phyloP scores from a whole-genome alignment of 768 basidiomycete genomes.

The Naganishia onofrii region DNA sequence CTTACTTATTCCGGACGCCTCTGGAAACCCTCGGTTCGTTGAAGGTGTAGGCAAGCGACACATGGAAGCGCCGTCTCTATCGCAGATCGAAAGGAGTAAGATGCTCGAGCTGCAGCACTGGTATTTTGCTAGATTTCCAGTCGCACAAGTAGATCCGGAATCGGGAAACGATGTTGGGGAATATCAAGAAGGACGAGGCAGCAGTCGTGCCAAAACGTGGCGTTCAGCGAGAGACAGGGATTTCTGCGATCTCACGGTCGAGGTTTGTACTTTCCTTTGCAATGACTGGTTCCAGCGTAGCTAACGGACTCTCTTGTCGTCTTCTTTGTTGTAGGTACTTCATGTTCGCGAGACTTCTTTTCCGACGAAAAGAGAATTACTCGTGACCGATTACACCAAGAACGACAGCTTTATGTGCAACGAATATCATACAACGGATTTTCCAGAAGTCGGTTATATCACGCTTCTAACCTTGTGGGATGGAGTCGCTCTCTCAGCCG shows the following conservation, averaged over 20 bases:
- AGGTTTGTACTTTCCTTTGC: conserved; percentile 1
- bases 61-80: not conserved
- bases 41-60: conserved; percentile 9
- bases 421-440: not conserved
- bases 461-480: conserved; percentile 20
- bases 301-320: not conserved
- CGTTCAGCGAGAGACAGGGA: not conserved
- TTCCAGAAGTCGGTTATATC: conserved; percentile 15
- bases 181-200: too few species aligned
- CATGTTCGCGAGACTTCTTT: not conserved
- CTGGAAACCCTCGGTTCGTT: not conserved
- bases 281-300: not conserved
- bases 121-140: conserved; percentile 2
- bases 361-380: conserved; percentile 14
- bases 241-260: conserved; percentile 10
- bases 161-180: not conserved
- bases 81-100: not conserved
- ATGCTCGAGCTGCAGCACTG: conserved; percentile 8
- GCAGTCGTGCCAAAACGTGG: not conserved
- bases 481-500: conserved; percentile 7
- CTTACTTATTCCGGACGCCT: not conserved
- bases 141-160: not conserved
- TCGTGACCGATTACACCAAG: conserved; percentile 19
- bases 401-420: conserved; percentile 4
- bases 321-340: not conserved